Evolutionary conservation across 164 flowering plant species (phyloP).

Genomic region (Taxillus chinensis): DNA sequence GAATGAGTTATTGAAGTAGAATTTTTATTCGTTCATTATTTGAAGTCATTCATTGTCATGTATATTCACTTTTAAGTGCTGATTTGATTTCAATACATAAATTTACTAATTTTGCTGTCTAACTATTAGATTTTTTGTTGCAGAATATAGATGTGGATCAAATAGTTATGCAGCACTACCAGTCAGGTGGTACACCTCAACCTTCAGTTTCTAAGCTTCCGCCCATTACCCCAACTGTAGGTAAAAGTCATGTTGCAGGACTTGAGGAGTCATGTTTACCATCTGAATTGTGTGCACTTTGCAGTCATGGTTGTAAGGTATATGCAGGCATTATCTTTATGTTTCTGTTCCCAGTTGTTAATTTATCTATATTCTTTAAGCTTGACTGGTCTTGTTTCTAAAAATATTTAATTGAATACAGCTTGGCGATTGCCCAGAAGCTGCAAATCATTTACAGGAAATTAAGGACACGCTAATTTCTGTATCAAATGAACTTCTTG

Average conservation of each 20-base stretch:
- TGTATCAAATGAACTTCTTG: constrained; percentile 84
- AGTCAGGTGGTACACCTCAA: constrained; percentile 64
- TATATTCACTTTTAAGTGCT: not conserved
- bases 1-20: too few species aligned
- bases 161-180: constrained; percentile 72
- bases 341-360: not conserved
- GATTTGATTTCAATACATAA: not conserved
- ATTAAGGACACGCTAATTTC: constrained; percentile 78
- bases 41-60: not conserved
- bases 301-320: constrained; percentile 81
- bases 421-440: constrained; percentile 82
- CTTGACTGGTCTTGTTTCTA: constrained; percentile 11
- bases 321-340: not conserved
- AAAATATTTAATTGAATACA: constrained; percentile 19
- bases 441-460: constrained; percentile 63
- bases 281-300: constrained; percentile 47
- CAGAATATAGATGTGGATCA: constrained; percentile 91
- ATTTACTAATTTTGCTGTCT: not conserved
- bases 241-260: constrained; percentile 13
- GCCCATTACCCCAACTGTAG: constrained; percentile 32
- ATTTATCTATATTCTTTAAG: constrained; percentile 6
- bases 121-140: constrained; percentile 9
- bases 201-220: constrained; percentile 41
- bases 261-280: constrained; percentile 38
- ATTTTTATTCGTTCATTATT: not conserved